Percentiles rank a stretch among this genome's conserved stretches.
Evolutionary conservation across 2,329 filamentous ascomycete genomes (phyloP).

Genomic region (Cladosporium phlei): DNA sequence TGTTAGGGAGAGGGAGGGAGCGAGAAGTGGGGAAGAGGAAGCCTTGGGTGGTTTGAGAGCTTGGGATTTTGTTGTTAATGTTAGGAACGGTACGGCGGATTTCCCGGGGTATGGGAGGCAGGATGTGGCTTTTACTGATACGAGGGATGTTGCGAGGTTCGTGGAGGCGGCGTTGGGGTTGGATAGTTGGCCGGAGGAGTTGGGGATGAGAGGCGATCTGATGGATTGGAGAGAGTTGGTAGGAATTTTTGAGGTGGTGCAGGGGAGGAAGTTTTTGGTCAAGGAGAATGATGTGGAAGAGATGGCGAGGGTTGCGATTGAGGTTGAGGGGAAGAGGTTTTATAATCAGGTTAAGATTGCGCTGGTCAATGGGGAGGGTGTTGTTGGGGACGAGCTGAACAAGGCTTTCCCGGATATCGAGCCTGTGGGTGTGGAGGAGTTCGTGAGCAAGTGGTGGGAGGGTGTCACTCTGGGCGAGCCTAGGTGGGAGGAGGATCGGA

Average conservation of each 20-base stretch:
- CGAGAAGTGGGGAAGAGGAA: constrained; percentile 26
- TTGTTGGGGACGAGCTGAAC: constrained; percentile 27
- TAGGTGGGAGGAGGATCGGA: constrained; percentile 21
- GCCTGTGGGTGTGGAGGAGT: constrained; percentile 22
- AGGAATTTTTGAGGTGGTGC: constrained; percentile 24
- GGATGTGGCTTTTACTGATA: constrained; percentile 45
- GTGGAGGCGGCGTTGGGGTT: constrained; percentile 40
- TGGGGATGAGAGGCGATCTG: constrained; percentile 33
- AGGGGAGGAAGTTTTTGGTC: constrained; percentile 26
- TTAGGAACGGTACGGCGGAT: constrained; percentile 41
- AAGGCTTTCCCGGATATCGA: constrained; percentile 24
- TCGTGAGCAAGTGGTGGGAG: constrained; percentile 29
- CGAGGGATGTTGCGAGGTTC: constrained; percentile 46
- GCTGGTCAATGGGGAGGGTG: constrained; percentile 20
- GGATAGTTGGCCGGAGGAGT: constrained; percentile 32
- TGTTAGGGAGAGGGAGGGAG: constrained; percentile 21
- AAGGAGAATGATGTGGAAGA: constrained; percentile 23
- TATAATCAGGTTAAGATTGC: constrained; percentile 29
- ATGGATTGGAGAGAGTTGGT: constrained; percentile 25
- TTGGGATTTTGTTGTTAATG: constrained; percentile 42
- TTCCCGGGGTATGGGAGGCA: constrained; percentile 48
- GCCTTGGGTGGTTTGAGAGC: constrained; percentile 33
- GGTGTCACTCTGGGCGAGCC: constrained; percentile 24
- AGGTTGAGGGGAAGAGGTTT: constrained; percentile 22
- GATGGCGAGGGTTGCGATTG: constrained; percentile 17